These are phyloP conservation scores for Yamadazyma membranifaciens DNA, from an alignment of 1,139 yeast genomes.

Conservation along the genomic window DNA sequence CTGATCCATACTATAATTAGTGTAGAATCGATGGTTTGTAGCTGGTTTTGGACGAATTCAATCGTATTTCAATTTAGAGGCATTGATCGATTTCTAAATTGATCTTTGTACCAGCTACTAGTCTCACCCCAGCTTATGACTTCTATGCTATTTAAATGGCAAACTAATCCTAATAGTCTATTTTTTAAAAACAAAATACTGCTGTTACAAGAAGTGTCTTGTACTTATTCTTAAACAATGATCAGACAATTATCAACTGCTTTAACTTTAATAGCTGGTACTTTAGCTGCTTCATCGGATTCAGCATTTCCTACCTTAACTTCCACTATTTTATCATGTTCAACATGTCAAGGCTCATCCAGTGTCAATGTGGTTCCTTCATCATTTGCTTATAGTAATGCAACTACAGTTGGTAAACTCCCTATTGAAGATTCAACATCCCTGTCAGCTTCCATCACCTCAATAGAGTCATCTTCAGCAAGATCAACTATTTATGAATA, in stretches of 20 bases:
- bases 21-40: background rate
- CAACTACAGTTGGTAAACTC: conserved; percentile 11
- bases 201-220: background rate
- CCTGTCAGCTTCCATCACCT: conserved; percentile 2
- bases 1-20: too few species aligned
- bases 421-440: conserved; percentile 4
- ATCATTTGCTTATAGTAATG: conserved; percentile 26
- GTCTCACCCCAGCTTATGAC: background rate
- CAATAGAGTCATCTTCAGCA: conserved; percentile 10
- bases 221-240: conserved; percentile 2
- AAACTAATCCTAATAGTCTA: background rate
- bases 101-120: conserved; percentile 5
- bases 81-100: conserved; percentile 1
- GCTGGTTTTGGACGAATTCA: conserved; percentile 5
- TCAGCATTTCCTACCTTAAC: conserved; percentile 21
- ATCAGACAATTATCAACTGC: conserved; percentile 4
- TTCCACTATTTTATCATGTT: conserved; percentile 27
- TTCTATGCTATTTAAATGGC: background rate
- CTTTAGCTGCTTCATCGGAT: conserved; percentile 23
- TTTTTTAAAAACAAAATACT: background rate
- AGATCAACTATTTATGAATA: conserved; percentile 27
- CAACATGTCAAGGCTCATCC: conserved; percentile 19
- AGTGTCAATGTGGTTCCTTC: conserved; percentile 22
- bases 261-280: conserved; percentile 18
- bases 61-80: background rate